phyloP scores from a whole-genome alignment of 1,139 yeast genomes.

The Candida glucosophila region DNA sequence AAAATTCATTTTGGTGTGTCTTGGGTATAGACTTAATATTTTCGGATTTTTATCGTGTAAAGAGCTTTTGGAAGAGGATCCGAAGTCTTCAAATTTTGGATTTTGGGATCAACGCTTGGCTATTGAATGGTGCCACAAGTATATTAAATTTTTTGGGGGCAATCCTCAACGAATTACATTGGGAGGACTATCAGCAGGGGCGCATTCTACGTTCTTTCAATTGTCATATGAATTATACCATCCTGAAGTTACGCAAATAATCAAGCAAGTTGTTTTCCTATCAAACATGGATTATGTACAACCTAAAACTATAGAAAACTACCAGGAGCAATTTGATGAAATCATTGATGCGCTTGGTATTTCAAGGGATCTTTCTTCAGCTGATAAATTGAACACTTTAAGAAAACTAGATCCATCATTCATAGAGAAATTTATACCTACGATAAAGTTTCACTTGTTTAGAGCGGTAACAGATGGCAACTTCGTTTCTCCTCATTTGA shows the following conservation, averaged over 20 bases:
- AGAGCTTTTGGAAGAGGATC: slow-evolving; percentile 11
- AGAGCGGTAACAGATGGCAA: slow-evolving; percentile 29
- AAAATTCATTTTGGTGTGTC: slow-evolving; percentile 26
- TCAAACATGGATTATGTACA: slow-evolving; percentile 25
- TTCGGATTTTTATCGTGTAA: slow-evolving; percentile 27
- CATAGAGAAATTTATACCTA: slow-evolving; percentile 17
- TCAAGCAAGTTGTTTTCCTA: slow-evolving; percentile 23
- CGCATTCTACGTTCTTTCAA: slow-evolving; percentile 25
- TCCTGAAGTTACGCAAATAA: slow-evolving; percentile 21
- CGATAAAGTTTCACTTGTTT: slow-evolving; percentile 23
- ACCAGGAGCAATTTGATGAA: slow-evolving; percentile 25
- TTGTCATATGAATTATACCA: slow-evolving; percentile 9
- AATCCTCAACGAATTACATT: slow-evolving; percentile 4
- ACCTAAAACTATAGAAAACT: slow-evolving; percentile 24
- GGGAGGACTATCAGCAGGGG: slow-evolving; percentile 11
- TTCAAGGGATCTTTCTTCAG: slow-evolving; percentile 1
- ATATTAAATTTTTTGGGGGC: slow-evolving; percentile 22
- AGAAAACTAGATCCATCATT: slow-evolving; percentile 10
- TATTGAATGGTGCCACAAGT: slow-evolving; percentile 26
- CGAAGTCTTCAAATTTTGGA: slow-evolving; percentile 19
- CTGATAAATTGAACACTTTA: slow-evolving; percentile 12
- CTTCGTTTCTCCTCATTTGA: slow-evolving; percentile 17
- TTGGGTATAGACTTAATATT: slow-evolving; percentile 29
- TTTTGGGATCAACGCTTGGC: slow-evolving; percentile 33
- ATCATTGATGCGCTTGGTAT: slow-evolving; percentile 11